phyloP scores from a whole-genome alignment of 2,329 filamentous ascomycete species.

The Cercospora canescens region DNA sequence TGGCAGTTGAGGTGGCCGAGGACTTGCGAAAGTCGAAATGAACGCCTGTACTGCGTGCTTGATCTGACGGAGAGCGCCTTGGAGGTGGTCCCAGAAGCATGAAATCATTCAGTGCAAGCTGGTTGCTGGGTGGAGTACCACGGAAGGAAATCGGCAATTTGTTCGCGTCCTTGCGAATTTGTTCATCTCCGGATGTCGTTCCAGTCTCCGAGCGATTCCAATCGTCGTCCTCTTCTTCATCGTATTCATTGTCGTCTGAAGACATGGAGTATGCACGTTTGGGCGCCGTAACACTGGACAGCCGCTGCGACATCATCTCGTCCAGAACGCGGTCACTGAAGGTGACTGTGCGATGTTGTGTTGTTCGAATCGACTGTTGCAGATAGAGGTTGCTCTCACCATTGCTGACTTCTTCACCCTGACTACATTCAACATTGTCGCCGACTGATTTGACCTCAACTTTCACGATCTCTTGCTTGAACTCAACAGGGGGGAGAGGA shows the following conservation, averaged over 20 bases:
- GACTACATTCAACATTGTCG: too few species aligned
- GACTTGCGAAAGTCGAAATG: constrained; percentile 18
- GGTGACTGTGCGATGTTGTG: constrained; percentile 15
- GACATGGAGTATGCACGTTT: constrained; percentile 24
- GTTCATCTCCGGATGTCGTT: not conserved
- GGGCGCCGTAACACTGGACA: constrained; percentile 32
- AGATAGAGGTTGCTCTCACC: not conserved
- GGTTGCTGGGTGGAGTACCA: not conserved
- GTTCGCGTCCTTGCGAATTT: not conserved
- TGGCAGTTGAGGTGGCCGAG: not conserved
- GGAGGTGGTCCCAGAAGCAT: not conserved
- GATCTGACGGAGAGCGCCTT: too few species aligned
- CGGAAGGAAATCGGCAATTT: not conserved
- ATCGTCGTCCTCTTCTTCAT: constrained; percentile 15
- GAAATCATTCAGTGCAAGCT: not conserved
- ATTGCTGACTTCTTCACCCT: not conserved
- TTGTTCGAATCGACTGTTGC: not conserved
- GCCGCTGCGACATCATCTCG: constrained; percentile 23
- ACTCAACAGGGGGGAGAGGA: constrained; percentile 30
- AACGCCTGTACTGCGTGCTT: not conserved
- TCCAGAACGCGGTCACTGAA: constrained; percentile 24
- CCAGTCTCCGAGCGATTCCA: constrained; percentile 1
- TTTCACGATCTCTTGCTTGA: constrained; percentile 10
- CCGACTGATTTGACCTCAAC: not conserved
- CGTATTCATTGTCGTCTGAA: constrained; percentile 21